Evolutionary conservation across 1,284 basidiomycete genomes (phyloP).

Genomic region (Lentinus polychrous): DNA sequence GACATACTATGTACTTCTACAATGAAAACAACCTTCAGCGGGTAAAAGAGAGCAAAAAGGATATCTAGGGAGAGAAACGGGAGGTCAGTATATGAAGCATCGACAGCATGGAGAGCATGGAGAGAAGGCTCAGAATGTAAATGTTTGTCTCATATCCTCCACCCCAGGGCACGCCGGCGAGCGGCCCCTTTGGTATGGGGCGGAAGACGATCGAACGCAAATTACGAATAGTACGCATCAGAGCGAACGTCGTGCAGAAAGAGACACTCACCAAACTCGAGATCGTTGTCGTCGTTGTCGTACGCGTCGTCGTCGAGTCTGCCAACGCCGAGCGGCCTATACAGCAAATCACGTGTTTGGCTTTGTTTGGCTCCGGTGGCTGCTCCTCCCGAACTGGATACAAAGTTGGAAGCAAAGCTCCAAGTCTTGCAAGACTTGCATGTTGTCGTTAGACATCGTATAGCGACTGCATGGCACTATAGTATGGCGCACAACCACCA

Average conservation of each 20-base stretch:
- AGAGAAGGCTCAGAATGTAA: constrained; percentile 32
- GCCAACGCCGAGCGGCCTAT: neutral
- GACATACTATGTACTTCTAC: constrained; percentile 11
- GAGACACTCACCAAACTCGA: constrained; percentile 18
- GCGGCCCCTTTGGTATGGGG: constrained; percentile 62
- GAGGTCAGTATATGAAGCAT: constrained; percentile 1
- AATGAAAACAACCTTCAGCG: neutral
- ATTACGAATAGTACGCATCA: constrained; percentile 70
- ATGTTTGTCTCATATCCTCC: constrained; percentile 62
- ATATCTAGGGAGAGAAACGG: constrained; percentile 1
- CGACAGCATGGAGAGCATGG: constrained; percentile 1
- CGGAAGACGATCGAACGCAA: constrained; percentile 70
- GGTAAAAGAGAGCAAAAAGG: too few relatives aligned
- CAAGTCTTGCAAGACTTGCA: too few relatives aligned
- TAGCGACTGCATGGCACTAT: too few relatives aligned
- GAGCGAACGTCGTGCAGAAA: constrained; percentile 11
- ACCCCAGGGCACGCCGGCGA: constrained; percentile 66
- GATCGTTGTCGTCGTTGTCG: too few relatives aligned
- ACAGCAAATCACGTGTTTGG: constrained; percentile 8
- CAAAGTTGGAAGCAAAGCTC: neutral
- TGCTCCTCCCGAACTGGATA: neutral
- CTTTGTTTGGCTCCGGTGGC: constrained; percentile 11
- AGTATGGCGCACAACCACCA: constrained; percentile 45
- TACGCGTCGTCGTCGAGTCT: neutral
- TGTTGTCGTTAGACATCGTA: too few relatives aligned